Evolutionary conservation across 1,284 basidiomycete genomes (phyloP).

Genomic region (Flammula alnicola): DNA sequence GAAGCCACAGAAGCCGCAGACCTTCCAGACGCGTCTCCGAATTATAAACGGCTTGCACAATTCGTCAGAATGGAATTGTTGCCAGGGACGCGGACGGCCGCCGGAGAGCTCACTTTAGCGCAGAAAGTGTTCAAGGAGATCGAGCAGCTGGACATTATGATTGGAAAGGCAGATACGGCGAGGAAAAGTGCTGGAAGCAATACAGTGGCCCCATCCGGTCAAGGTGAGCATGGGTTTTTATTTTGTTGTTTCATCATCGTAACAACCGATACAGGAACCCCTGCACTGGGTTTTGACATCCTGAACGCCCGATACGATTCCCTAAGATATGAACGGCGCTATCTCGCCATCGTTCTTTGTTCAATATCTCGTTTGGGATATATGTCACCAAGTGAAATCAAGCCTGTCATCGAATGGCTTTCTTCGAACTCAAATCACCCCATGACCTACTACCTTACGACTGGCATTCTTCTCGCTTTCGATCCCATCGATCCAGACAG

Average conservation of each 20-base stretch:
- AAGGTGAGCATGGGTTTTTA: slow-evolving; percentile 44
- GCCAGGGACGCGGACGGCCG: slow-evolving; percentile 34
- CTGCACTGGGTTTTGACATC: slow-evolving; percentile 65
- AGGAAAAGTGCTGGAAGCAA: slow-evolving; percentile 67
- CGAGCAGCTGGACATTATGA: slow-evolving; percentile 55
- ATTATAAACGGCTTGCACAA: slow-evolving; percentile 52
- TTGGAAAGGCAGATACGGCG: slow-evolving; percentile 58
- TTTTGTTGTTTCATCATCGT: slow-evolving; percentile 5
- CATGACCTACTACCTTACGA: slow-evolving; percentile 75
- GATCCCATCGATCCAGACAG: slow-evolving; percentile 67
- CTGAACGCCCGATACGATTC: slow-evolving; percentile 70
- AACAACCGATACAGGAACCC: slow-evolving; percentile 38
- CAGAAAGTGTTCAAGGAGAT: slow-evolving; percentile 66
- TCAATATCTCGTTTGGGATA: slow-evolving; percentile 68
- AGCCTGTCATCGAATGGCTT: slow-evolving; percentile 70
- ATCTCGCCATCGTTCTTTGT: slow-evolving; percentile 65
- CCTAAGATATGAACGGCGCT: slow-evolving; percentile 72
- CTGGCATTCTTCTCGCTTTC: slow-evolving; percentile 68
- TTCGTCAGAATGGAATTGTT: slow-evolving; percentile 62
- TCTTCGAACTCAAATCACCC: slow-evolving; percentile 62
- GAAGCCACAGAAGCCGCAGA: slow-evolving; percentile 46
- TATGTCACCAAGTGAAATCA: slow-evolving; percentile 61
- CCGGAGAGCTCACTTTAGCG: slow-evolving; percentile 47
- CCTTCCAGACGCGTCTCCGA: slow-evolving; percentile 41
- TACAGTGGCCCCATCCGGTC: slow-evolving; percentile 56